Conservation (phyloP, 179 eudicot species). For the Sideroxylon spinosum region DNA sequence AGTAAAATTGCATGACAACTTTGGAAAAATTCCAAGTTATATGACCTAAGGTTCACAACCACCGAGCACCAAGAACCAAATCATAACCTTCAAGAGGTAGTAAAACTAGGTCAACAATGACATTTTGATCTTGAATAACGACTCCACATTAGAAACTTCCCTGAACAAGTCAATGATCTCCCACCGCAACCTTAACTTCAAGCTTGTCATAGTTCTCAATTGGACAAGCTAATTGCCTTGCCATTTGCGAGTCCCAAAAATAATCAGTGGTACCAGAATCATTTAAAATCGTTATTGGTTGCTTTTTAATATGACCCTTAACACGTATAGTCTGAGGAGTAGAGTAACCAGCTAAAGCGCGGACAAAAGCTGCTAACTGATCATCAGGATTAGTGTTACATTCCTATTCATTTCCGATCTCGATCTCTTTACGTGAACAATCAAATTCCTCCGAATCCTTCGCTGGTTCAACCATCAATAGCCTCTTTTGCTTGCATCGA, state of each 20-base stretch:
- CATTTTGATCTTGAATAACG: neutral
- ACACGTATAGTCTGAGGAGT: neutral
- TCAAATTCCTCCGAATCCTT: neutral
- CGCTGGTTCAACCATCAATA: neutral
- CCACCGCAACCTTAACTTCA: neutral
- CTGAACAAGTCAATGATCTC: neutral
- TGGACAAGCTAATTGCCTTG: neutral
- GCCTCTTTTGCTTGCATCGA: neutral
- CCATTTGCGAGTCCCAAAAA: neutral
- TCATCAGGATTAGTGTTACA: neutral
- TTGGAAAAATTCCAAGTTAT: neutral
- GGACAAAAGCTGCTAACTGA: neutral
- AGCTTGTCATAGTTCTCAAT: neutral
- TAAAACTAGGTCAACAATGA: neutral
- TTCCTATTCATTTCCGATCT: neutral
- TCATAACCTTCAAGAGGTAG: neutral
- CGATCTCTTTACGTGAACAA: neutral
- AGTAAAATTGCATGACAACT: neutral
- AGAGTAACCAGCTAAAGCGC: neutral
- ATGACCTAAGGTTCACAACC: neutral
- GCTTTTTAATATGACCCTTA: neutral
- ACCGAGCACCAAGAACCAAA: neutral
- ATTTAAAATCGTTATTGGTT: neutral
- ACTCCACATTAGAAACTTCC: neutral
- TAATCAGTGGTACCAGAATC: neutral